phyloP scores from a whole-genome alignment of 2,329 filamentous ascomycete species.

The Sarocladium oryzae region DNA sequence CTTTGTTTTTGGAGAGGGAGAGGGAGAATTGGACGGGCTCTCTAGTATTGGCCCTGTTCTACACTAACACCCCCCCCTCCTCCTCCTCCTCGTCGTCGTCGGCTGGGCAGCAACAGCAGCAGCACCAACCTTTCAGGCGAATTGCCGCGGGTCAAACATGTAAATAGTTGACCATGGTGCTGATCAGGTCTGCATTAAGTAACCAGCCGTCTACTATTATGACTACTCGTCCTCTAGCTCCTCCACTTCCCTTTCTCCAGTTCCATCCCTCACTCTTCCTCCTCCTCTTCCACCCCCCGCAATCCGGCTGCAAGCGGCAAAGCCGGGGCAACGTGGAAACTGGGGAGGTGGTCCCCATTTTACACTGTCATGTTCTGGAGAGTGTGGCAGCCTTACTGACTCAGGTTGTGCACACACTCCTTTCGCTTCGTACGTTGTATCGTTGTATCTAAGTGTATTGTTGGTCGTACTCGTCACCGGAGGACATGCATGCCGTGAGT shows the following conservation, averaged over 20 bases:
- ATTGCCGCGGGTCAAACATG: constrained; percentile 2
- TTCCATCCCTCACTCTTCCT: no score
- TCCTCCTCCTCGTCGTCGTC: no score
- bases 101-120: no score
- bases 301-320: constrained; percentile 6
- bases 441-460: no score
- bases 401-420: neutral
- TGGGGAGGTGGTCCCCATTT: constrained; percentile 2
- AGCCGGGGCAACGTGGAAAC: neutral
- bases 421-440: no score
- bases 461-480: neutral
- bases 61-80: neutral
- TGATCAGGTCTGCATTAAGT: no score
- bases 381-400: constrained; percentile 3
- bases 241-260: no score
- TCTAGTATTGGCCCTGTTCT: no score
- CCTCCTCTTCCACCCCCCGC: neutral
- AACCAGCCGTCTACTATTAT: neutral
- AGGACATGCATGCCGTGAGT: no score
- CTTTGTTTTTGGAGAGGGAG: no score
- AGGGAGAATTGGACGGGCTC: no score
- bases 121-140: neutral
- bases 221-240: no score
- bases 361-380: constrained; percentile 2
- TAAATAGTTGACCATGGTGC: neutral